Evolutionary conservation across 306 rosid genomes (phyloP).

Genomic region (Dicorynia guianensis): DNA sequence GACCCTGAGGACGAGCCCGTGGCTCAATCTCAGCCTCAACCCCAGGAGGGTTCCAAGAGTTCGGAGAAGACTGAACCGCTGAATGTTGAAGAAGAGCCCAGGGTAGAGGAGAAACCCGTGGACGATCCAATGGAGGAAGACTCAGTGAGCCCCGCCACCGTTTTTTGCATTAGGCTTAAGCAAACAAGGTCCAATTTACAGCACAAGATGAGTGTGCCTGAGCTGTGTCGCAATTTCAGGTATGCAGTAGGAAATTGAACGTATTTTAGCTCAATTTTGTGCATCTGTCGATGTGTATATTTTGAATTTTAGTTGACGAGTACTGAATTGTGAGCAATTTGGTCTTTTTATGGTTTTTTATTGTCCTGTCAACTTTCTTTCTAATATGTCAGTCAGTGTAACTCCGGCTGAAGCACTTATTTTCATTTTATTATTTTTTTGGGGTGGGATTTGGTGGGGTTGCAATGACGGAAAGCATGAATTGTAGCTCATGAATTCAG

Average conservation of each 20-base stretch:
- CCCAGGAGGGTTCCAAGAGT: slow-evolving; percentile 47
- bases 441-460: no score
- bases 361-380: not conserved
- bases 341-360: not conserved
- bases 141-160: slow-evolving; percentile 65
- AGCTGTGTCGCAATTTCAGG: slow-evolving; percentile 97
- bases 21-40: slow-evolving; percentile 50
- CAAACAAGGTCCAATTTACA: slow-evolving; percentile 79
- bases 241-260: slow-evolving; percentile 18
- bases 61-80: slow-evolving; percentile 55
- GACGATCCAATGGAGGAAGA: slow-evolving; percentile 82
- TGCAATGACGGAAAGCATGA: no score
- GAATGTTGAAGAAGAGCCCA: slow-evolving; percentile 51
- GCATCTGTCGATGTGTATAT: not conserved
- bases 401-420: no score
- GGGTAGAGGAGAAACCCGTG: slow-evolving; percentile 31
- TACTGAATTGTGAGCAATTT: slow-evolving; percentile 13
- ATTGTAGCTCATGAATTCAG: no score
- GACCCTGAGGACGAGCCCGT: slow-evolving; percentile 68
- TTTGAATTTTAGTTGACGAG: not conserved
- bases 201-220: slow-evolving; percentile 88
- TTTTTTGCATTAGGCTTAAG: slow-evolving; percentile 74
- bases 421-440: no score
- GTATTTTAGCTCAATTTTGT: slow-evolving; percentile 8
- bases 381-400: not conserved